Evolutionary conservation across 2,329 filamentous ascomycete genomes (phyloP).

Genomic region (Parasarocladium wereldwijsianum): DNA sequence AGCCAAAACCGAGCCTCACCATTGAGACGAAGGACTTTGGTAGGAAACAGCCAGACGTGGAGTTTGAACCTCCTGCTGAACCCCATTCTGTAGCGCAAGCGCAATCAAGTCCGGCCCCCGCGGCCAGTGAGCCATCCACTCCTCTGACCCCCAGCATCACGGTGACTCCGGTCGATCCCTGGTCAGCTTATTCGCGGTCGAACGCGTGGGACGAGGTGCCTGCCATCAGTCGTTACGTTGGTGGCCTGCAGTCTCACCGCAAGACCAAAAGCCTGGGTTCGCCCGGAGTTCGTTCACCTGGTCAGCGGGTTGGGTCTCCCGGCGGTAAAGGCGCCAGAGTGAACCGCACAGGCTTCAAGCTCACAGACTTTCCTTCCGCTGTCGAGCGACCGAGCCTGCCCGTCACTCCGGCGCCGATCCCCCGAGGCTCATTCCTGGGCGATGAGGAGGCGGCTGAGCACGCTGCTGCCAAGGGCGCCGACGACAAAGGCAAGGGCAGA

Average conservation of each 20-base stretch:
- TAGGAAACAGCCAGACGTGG: not conserved
- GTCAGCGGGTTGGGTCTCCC: constrained; percentile 1
- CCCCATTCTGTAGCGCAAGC: constrained; percentile 22
- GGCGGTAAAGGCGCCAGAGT: constrained; percentile 15
- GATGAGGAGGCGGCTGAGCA: constrained; percentile 15
- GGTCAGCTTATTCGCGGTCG: constrained; percentile 56
- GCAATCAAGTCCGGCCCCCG: constrained; percentile 11
- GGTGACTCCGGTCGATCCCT: constrained; percentile 40
- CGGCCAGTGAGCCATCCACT: constrained; percentile 28
- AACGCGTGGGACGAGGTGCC: constrained; percentile 93
- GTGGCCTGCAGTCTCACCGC: constrained; percentile 51
- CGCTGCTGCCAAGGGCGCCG: constrained; percentile 19
- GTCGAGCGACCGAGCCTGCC: constrained; percentile 75
- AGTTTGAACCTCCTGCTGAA: constrained; percentile 14
- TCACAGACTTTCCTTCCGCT: constrained; percentile 80
- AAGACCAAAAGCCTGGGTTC: constrained; percentile 18
- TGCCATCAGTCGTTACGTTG: constrained; percentile 78
- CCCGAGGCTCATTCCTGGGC: constrained; percentile 54
- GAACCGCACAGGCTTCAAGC: constrained; percentile 33
- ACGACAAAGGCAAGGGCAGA: constrained; percentile 38
- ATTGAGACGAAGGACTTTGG: constrained; percentile 2
- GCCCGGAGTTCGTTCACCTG: constrained; percentile 5
- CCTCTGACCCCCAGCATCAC: constrained; percentile 33
- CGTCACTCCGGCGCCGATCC: constrained; percentile 74
- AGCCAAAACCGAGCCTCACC: constrained; percentile 8